Evolutionary conservation across 2,329 filamentous ascomycete genomes (phyloP).

Genomic region (Ilyonectria destructans): DNA sequence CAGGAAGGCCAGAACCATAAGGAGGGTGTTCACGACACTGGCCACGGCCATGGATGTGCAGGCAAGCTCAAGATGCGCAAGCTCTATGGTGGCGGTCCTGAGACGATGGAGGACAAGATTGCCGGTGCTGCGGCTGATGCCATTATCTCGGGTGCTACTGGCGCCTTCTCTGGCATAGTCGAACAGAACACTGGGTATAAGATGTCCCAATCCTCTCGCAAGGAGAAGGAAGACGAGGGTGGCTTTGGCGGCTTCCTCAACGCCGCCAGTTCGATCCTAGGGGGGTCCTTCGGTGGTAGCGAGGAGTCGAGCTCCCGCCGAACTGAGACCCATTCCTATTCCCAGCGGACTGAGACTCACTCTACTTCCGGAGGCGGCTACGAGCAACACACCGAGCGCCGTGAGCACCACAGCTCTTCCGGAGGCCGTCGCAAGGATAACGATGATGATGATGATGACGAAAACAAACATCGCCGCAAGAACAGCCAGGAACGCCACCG

Average conservation of each 20-base stretch:
- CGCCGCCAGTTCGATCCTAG: slow-evolving; percentile 78
- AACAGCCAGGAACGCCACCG: slow-evolving; percentile 25
- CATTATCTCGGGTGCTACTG: slow-evolving; percentile 72
- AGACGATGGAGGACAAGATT: slow-evolving; percentile 71
- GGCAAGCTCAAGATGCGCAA: slow-evolving; percentile 87
- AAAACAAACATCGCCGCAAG: slow-evolving; percentile 21
- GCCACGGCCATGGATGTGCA: slow-evolving; percentile 87
- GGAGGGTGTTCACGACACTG: slow-evolving; percentile 85
- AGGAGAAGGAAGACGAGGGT: slow-evolving; percentile 71
- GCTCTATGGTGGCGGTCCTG: slow-evolving; percentile 64
- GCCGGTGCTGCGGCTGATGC: slow-evolving; percentile 70
- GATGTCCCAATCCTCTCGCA: slow-evolving; percentile 52
- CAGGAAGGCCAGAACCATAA: slow-evolving; percentile 87
- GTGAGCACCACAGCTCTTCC: slow-evolving; percentile 60
- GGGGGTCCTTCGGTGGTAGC: slow-evolving; percentile 72
- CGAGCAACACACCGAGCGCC: slow-evolving; percentile 71
- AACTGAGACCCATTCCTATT: slow-evolving; percentile 69
- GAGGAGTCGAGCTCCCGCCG: slow-evolving; percentile 67
- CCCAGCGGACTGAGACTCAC: slow-evolving; percentile 71
- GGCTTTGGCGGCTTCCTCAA: slow-evolving; percentile 81
- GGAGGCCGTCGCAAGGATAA: slow-evolving; percentile 44
- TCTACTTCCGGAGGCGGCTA: slow-evolving; percentile 69
- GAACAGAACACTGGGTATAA: slow-evolving; percentile 64
- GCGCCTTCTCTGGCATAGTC: slow-evolving; percentile 65
- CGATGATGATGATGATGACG: slow-evolving; percentile 37